Conservation (phyloP, 2,329 filamentous ascomycete genomes). For the Aspergillus pseudoglaucus region DNA sequence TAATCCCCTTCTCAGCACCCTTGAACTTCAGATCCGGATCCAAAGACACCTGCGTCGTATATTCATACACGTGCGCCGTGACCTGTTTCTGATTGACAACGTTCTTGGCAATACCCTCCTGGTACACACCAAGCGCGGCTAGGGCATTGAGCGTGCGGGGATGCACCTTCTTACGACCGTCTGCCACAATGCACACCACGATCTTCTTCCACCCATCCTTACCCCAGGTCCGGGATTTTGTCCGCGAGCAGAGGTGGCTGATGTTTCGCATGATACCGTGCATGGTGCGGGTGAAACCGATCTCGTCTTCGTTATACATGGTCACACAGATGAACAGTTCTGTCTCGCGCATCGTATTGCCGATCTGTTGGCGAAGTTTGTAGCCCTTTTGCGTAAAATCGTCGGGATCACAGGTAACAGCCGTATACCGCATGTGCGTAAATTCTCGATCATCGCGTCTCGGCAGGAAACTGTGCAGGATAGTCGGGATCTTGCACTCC, state of each 20-base stretch:
- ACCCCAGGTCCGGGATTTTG: constrained; percentile 91
- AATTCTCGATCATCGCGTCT: constrained; percentile 91
- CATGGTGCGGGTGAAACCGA: constrained; percentile 95
- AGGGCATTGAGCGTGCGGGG: constrained; percentile 87
- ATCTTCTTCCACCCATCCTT: constrained; percentile 99
- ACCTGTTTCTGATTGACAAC: constrained; percentile 94
- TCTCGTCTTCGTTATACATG: constrained; percentile 99
- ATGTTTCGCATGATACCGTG: constrained; percentile 99
- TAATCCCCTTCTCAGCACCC: constrained; percentile 96
- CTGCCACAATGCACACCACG: constrained; percentile 92
- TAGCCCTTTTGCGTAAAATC: constrained; percentile 86
- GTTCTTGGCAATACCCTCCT: constrained; percentile 98
- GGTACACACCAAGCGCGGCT: constrained; percentile 95
- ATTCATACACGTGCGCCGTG: constrained; percentile 95
- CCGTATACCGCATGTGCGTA: constrained; percentile 97
- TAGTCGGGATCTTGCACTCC: constrained; percentile 98
- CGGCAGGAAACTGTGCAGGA: constrained; percentile 93
- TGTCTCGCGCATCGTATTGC: constrained; percentile 75
- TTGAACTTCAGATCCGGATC: constrained; percentile 97
- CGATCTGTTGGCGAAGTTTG: constrained; percentile 86
- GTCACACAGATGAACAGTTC: constrained; percentile 95
- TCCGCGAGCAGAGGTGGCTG: constrained; percentile 87
- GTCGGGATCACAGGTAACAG: constrained; percentile 95
- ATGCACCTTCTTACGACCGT: constrained; percentile 89
- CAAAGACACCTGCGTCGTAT: constrained; percentile 94